Evolutionary conservation across 352 stramenopile species (phyloP).

Genomic region (Paralagenidium karlingii): DNA sequence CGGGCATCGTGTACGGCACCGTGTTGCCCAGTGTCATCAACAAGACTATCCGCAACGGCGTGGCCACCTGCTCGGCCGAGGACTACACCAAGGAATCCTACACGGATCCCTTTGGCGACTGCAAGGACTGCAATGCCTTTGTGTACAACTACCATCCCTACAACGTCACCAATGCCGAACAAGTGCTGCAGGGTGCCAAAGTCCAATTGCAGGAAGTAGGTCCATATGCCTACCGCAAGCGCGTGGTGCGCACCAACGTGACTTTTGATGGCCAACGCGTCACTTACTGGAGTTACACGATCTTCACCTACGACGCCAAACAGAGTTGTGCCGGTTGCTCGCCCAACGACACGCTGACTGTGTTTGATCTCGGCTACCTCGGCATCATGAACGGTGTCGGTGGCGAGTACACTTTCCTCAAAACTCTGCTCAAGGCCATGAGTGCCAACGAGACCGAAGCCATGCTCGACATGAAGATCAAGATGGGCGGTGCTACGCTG

Average conservation of each 20-base stretch:
- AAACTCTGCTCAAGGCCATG: slow-evolving; percentile 18
- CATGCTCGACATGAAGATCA: neutral
- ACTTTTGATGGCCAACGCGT: slow-evolving; percentile 38
- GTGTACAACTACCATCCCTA: slow-evolving; percentile 52
- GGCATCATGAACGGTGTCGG: slow-evolving; percentile 47
- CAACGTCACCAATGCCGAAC: slow-evolving; percentile 67
- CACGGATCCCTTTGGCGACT: slow-evolving; percentile 52
- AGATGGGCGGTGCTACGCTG: neutral
- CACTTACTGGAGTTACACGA: slow-evolving; percentile 69
- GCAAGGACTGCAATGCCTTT: slow-evolving; percentile 61
- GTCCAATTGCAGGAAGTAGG: slow-evolving; percentile 51
- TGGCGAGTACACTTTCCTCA: slow-evolving; percentile 43
- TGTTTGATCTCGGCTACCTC: slow-evolving; percentile 51
- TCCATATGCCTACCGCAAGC: slow-evolving; percentile 55
- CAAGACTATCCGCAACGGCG: slow-evolving; percentile 27
- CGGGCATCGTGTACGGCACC: slow-evolving; percentile 32
- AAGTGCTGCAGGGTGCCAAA: slow-evolving; percentile 30
- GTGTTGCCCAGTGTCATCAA: slow-evolving; percentile 36
- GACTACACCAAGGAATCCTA: slow-evolving; percentile 22
- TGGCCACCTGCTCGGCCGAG: slow-evolving; percentile 34
- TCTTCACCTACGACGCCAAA: slow-evolving; percentile 37
- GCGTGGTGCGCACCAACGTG: slow-evolving; percentile 49
- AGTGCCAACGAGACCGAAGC: neutral
- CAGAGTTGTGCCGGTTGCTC: slow-evolving; percentile 38
- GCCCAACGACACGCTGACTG: slow-evolving; percentile 37